Evolutionary conservation across 1,284 basidiomycete species (phyloP).

Genomic region (Coniferiporia sulphurascens): DNA sequence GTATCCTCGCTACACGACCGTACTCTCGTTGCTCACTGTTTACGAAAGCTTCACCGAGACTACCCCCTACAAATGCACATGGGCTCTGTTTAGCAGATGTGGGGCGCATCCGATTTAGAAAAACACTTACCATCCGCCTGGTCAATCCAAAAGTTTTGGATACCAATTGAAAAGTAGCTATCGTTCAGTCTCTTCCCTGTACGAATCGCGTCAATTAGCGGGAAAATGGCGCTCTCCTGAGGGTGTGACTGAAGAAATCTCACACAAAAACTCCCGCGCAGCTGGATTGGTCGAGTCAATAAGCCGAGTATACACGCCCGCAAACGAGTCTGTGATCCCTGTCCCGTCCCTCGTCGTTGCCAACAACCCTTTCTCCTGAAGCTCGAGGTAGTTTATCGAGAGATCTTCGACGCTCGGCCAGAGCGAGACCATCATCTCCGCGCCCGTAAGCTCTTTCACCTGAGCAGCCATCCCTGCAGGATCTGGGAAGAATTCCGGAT

Average conservation of each 20-base stretch:
- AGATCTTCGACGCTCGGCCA: constrained; percentile 40
- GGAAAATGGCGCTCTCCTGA: neutral
- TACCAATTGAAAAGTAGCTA: constrained; percentile 39
- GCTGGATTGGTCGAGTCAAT: constrained; percentile 26
- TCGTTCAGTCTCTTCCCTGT: constrained; percentile 38
- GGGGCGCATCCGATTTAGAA: neutral
- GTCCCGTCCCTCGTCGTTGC: constrained; percentile 37
- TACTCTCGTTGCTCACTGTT: constrained; percentile 29
- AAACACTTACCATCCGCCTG: constrained; percentile 33
- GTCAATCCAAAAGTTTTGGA: constrained; percentile 41
- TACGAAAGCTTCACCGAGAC: constrained; percentile 35
- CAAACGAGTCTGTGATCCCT: constrained; percentile 36
- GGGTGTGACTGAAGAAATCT: neutral
- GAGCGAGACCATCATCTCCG: constrained; percentile 41
- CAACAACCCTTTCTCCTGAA: constrained; percentile 33
- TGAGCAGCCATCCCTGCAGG: constrained; percentile 33
- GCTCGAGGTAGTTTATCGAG: constrained; percentile 33
- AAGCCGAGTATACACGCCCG: constrained; percentile 36
- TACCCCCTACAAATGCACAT: constrained; percentile 29
- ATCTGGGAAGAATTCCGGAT: constrained; percentile 35
- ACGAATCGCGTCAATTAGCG: neutral
- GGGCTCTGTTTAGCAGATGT: neutral
- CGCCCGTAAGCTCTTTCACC: constrained; percentile 37
- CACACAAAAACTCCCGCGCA: constrained; percentile 24
- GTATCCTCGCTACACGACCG: neutral